Evolutionary conservation across 2,329 filamentous ascomycete genomes (phyloP), one percentile per base, ranked within the genome.

Genomic region (Penicillium crustosum): DNA sequence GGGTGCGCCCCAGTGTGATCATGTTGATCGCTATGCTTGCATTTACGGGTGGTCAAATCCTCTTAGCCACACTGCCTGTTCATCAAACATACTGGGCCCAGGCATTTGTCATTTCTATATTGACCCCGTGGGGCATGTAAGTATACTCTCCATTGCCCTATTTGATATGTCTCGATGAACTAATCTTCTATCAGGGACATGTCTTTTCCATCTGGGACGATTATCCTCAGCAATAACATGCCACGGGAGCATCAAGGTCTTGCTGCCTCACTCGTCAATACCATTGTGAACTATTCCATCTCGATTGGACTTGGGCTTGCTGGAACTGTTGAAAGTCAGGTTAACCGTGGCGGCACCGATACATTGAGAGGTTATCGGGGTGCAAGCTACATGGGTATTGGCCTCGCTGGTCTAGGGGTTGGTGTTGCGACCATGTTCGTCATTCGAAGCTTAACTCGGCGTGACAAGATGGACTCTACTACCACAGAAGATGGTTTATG

Each of bases 201-300:
- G 78, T 84, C 79, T 2, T 88, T 87, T 63, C 87, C 87, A 0
- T 82, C 86, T 0, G 84, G 82, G 0, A 86, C 81, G 0, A 69
- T 88, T 9, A 80, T 89, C n/a, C 73, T 90, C 7, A 84, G 81
- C 49, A 81, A 88, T 64, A 74, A 74, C 2, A 76, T 82, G 57
- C 66, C 73, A 0, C 73, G 74, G 25, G 69, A 80, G 50, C 76
- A 82, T 45, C 82, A 84, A 64, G 82, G 82, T 15, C 74, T 82
- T 25, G 80, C 81, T 1, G 81, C 79, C 0, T 84, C 81, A 29
- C 70, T 89, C 3, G 83, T 89, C 31, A 85, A 81, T 59, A 89
- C 86, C 0, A 78, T 86, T 13, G 83, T 89, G 58, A 89, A 90
- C 70, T 90, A 90, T 68, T 83, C 82, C 42, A 89, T 90, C 38